These are phyloP conservation scores for Ustilago tritici DNA, from an alignment of 1,284 basidiomycete genomes.

Conservation along the genomic window DNA sequence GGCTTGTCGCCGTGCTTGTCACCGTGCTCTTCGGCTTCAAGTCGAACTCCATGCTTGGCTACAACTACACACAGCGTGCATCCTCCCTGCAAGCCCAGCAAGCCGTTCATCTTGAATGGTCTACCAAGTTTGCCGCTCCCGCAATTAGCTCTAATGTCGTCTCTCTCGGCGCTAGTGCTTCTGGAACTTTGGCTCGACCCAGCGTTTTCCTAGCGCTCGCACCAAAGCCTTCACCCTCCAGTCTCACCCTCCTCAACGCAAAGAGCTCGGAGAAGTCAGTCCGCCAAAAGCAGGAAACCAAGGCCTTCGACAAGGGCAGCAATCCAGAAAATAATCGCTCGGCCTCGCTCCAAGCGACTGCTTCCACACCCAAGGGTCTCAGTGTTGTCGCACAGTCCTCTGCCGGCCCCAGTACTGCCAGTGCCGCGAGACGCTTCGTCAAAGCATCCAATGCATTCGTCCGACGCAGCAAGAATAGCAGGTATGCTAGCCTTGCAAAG, in stretches of 20 bases:
- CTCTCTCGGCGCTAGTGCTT: not conserved
- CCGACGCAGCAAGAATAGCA: conserved; percentile 2
- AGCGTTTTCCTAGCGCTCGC: conserved; percentile 7
- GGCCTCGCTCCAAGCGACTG: conserved; percentile 10
- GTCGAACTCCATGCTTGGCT: conserved; percentile 10
- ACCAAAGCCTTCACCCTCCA: conserved; percentile 18
- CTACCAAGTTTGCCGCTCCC: conserved; percentile 27
- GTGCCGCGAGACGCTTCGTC: not conserved
- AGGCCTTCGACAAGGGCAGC: not conserved
- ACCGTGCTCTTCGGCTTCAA: conserved; percentile 31
- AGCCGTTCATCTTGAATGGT: not conserved
- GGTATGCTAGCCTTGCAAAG: conserved; percentile 5
- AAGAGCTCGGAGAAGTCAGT: not conserved
- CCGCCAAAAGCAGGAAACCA: not conserved
- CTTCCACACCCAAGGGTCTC: conserved; percentile 8
- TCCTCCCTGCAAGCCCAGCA: not conserved
- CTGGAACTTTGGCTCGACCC: not conserved
- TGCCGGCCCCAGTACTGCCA: not conserved
- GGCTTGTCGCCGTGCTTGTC: conserved; percentile 30
- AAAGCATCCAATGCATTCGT: not conserved
- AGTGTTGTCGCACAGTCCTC: conserved; percentile 3
- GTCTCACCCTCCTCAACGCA: not conserved
- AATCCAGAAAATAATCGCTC: conserved; percentile 1
- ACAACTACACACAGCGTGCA: not conserved
- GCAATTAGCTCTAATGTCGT: not conserved